These are phyloP conservation scores for Boletellus emodensis DNA, from an alignment of 768 basidiomycete species.

Conservation along the genomic window DNA sequence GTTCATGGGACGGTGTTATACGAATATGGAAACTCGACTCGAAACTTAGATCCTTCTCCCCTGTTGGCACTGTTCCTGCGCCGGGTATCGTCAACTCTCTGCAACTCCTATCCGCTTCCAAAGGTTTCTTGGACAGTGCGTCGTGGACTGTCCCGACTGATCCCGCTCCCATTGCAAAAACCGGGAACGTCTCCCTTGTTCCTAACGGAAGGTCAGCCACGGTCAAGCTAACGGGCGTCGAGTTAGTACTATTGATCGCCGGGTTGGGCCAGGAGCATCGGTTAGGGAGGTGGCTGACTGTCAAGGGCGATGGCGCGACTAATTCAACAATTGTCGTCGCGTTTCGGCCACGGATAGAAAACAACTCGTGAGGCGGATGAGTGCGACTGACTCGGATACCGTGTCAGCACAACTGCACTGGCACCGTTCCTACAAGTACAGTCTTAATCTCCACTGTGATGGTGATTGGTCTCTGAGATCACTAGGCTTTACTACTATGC, in stretches of 20 bases:
- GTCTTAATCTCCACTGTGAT: too few species aligned
- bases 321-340: constrained; percentile 71
- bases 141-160: constrained; percentile 34
- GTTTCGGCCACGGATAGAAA: constrained; percentile 37
- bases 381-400: too few species aligned
- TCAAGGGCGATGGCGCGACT: constrained; percentile 64
- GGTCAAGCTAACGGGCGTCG: constrained; percentile 29
- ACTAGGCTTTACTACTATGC: too few species aligned
- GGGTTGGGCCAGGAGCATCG: constrained; percentile 86
- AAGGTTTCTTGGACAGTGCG: constrained; percentile 38
- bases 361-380: constrained; percentile 3
- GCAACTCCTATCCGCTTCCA: constrained; percentile 62
- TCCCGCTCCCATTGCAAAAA: background rate
- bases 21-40: constrained; percentile 89
- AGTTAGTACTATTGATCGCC: constrained; percentile 62
- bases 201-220: constrained; percentile 10
- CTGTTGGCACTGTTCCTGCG: constrained; percentile 58
- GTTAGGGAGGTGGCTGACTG: constrained; percentile 81
- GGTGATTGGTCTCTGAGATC: too few species aligned
- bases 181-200: background rate
- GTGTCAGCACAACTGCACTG: too few species aligned
- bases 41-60: constrained; percentile 72
- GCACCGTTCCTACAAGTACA: too few species aligned
- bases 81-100: constrained; percentile 88
- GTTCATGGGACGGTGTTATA: constrained; percentile 90